Percentiles rank a stretch among this genome's conserved stretches.
phyloP scores from a whole-genome alignment of 768 basidiomycete species.

The Coprinopsis strossmayeri region DNA sequence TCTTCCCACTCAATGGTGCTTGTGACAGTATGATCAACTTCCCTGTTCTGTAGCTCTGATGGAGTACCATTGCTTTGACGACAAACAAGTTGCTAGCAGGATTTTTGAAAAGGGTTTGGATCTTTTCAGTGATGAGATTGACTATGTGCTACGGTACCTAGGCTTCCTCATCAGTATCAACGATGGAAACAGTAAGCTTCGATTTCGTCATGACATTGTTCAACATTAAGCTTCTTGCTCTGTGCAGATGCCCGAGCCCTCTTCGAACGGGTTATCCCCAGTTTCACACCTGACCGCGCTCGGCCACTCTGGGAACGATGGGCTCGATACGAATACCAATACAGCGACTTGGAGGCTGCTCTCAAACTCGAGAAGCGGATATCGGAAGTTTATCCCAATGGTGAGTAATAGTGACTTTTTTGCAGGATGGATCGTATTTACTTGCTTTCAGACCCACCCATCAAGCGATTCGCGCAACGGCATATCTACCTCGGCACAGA shows the following conservation, averaged over 20 bases:
- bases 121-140: conserved; percentile 71
- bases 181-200: conserved; percentile 80
- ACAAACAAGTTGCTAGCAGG: conserved; percentile 69
- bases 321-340: conserved; percentile 93
- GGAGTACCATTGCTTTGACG: conserved; percentile 90
- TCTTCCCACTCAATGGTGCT: conserved; percentile 4
- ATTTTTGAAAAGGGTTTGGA: conserved; percentile 95
- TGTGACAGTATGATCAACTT: neutral
- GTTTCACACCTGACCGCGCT: conserved; percentile 72
- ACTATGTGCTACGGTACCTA: conserved; percentile 85
- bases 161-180: conserved; percentile 92
- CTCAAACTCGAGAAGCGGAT: conserved; percentile 89
- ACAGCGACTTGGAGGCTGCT: conserved; percentile 83
- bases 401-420: conserved; percentile 34
- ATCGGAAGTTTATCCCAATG: conserved; percentile 79
- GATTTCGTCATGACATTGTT: conserved; percentile 1
- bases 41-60: conserved; percentile 58
- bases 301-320: conserved; percentile 92
- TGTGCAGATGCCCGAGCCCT: conserved; percentile 85
- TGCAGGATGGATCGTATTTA: conserved; percentile 4
- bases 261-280: conserved; percentile 83
- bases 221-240: too few species aligned
- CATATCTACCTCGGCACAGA: conserved; percentile 81
- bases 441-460: conserved; percentile 65
- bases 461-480: conserved; percentile 86